phyloP scores from a whole-genome alignment of 345 rosid species.

The Lenwebbia sp. region DNA sequence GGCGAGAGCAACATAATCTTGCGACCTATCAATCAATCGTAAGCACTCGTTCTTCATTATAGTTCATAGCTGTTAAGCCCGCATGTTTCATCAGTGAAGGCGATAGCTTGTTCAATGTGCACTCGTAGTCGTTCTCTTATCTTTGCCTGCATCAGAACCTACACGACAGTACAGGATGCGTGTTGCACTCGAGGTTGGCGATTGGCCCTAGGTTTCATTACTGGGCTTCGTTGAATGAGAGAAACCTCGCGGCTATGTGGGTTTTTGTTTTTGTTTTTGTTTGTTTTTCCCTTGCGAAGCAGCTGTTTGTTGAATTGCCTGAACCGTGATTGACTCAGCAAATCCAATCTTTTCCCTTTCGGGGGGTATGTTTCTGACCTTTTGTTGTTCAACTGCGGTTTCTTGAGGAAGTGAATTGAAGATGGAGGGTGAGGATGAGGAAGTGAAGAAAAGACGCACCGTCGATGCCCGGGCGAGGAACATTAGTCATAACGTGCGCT shows the following conservation, averaged over 20 bases:
- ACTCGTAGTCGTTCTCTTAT: not conserved
- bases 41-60: not conserved
- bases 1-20: not conserved
- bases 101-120: not conserved
- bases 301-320: not conserved
- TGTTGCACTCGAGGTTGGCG: not conserved
- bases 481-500: slow-evolving; percentile 88
- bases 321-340: not conserved
- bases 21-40: not conserved
- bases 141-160: not conserved
- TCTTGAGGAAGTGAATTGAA: not conserved
- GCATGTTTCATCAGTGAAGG: not conserved
- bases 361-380: not conserved
- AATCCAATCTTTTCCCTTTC: not conserved
- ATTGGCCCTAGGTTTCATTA: not conserved
- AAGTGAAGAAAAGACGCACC: slow-evolving; percentile 45
- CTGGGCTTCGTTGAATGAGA: not conserved
- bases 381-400: not conserved
- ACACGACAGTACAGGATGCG: not conserved
- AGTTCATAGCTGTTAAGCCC: not conserved
- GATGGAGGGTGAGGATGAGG: slow-evolving; percentile 61
- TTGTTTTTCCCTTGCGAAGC: not conserved
- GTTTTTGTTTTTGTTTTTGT: not conserved
- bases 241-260: not conserved
- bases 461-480: slow-evolving; percentile 84